A percentile compares a stretch with the other conserved stretches of the same genome.
These are phyloP conservation scores for Pleurotus djamor DNA, from an alignment of 768 basidiomycete species.

Conservation along the genomic window DNA sequence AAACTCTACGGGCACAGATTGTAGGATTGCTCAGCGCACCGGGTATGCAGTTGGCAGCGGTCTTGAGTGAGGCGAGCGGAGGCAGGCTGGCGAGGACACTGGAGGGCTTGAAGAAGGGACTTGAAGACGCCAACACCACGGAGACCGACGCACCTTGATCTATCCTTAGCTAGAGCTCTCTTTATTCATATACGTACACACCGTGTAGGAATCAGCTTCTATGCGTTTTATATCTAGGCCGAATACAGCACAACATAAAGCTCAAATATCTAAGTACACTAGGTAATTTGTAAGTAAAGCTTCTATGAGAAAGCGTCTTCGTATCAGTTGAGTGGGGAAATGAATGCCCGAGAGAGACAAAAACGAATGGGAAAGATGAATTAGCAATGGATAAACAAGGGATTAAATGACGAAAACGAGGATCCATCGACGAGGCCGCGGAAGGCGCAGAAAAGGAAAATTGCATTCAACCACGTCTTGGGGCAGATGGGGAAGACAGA, in stretches of 20 bases:
- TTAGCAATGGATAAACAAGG: not conserved
- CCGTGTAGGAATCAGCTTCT: not conserved
- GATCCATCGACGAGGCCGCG: not conserved
- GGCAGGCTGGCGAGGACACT: constrained; percentile 68
- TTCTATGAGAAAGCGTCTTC: not conserved
- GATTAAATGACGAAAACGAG: not conserved
- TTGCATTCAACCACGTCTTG: constrained; percentile 20
- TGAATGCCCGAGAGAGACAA: not conserved
- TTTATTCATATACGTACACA: not conserved
- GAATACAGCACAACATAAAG: no score
- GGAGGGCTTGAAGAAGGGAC: constrained; percentile 64
- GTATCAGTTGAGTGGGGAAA: not conserved
- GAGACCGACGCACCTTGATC: constrained; percentile 10
- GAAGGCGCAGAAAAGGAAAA: not conserved
- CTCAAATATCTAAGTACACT: no score
- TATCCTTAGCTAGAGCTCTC: not conserved
- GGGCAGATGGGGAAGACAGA: no score
- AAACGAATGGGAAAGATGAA: not conserved
- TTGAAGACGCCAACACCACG: constrained; percentile 20
- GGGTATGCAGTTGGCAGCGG: constrained; percentile 67
- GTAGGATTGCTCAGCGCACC: constrained; percentile 82
- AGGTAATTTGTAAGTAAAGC: no score
- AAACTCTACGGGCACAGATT: constrained; percentile 76
- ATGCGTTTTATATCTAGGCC: not conserved
- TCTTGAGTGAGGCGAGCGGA: constrained; percentile 68